Percentiles rank a stretch among this genome's conserved stretches.
Evolutionary conservation across 768 basidiomycete genomes (phyloP).

Genomic region (Serendipita sp.): DNA sequence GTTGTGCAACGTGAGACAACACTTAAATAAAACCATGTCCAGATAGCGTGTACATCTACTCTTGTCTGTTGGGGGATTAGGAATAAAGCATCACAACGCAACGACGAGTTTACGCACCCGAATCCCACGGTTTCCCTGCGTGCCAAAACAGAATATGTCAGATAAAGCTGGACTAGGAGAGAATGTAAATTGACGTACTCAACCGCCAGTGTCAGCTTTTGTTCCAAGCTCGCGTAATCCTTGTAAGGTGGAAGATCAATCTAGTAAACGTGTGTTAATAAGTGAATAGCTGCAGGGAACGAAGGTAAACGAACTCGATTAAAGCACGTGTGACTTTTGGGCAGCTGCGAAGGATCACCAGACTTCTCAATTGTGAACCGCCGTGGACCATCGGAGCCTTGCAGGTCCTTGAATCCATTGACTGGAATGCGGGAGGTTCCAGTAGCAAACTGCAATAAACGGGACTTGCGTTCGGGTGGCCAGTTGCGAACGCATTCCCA

Average conservation of each 20-base stretch:
- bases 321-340: conserved; percentile 89
- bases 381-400: conserved; percentile 83
- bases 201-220: conserved; percentile 69
- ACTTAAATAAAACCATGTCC: background rate
- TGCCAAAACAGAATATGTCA: conserved; percentile 21
- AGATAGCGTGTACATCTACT: conserved; percentile 14
- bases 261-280: conserved; percentile 18
- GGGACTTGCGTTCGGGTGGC: conserved; percentile 79
- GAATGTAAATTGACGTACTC: conserved; percentile 37
- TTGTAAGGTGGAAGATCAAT: conserved; percentile 82
- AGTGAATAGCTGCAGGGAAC: background rate
- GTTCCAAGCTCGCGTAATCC: conserved; percentile 73
- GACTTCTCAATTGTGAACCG: conserved; percentile 92
- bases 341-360: conserved; percentile 75
- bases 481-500: conserved; percentile 85
- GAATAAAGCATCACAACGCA: conserved; percentile 24
- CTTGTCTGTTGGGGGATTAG: conserved; percentile 28
- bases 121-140: conserved; percentile 27
- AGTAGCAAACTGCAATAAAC: conserved; percentile 77
- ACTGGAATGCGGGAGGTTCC: conserved; percentile 75
- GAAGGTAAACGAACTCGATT: conserved; percentile 28
- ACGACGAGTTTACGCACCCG: conserved; percentile 13
- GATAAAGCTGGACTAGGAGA: conserved; percentile 11
- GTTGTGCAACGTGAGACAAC: conserved; percentile 14
- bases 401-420: conserved; percentile 88